These are phyloP conservation scores for Hanseniaspora lachancei DNA, from an alignment of 805 yeast species.

Conservation along the genomic window DNA sequence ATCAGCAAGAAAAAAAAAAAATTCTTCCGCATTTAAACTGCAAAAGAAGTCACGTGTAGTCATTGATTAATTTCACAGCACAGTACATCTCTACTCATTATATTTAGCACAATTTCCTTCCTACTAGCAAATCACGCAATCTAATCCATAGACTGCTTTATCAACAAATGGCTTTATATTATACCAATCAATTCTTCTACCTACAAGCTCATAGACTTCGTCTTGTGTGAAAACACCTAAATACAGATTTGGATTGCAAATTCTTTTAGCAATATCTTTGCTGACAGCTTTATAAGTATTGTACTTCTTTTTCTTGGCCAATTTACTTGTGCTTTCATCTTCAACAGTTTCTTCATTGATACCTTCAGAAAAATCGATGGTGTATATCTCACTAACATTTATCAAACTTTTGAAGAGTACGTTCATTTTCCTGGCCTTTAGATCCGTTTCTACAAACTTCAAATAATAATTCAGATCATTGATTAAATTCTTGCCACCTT, in stretches of 20 bases:
- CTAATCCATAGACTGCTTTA: slow-evolving; percentile 87
- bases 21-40: too few species aligned
- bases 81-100: too few species aligned
- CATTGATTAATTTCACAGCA: too few species aligned
- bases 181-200: slow-evolving; percentile 78
- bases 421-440: slow-evolving; percentile 53
- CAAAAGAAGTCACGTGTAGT: too few species aligned
- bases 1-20: too few species aligned
- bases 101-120: slow-evolving; percentile 17
- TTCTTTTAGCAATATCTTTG: slow-evolving; percentile 68
- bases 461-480: slow-evolving; percentile 71
- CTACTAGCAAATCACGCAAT: slow-evolving; percentile 60
- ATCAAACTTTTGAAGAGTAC: slow-evolving; percentile 71
- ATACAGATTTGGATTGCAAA: slow-evolving; percentile 71
- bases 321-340: background rate
- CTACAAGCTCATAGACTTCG: slow-evolving; percentile 86
- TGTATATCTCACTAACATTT: slow-evolving; percentile 69
- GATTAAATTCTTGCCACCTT: slow-evolving; percentile 72
- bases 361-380: slow-evolving; percentile 36
- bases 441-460: slow-evolving; percentile 46
- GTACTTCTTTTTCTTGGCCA: slow-evolving; percentile 19
- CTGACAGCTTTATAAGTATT: slow-evolving; percentile 38
- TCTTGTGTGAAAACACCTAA: slow-evolving; percentile 85
- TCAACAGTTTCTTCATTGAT: slow-evolving; percentile 4
- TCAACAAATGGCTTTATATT: slow-evolving; percentile 67